Percentiles rank a stretch among this genome's conserved stretches.
phyloP scores from a whole-genome alignment of 306 rosid genomes.

The Inga leiocalycina region DNA sequence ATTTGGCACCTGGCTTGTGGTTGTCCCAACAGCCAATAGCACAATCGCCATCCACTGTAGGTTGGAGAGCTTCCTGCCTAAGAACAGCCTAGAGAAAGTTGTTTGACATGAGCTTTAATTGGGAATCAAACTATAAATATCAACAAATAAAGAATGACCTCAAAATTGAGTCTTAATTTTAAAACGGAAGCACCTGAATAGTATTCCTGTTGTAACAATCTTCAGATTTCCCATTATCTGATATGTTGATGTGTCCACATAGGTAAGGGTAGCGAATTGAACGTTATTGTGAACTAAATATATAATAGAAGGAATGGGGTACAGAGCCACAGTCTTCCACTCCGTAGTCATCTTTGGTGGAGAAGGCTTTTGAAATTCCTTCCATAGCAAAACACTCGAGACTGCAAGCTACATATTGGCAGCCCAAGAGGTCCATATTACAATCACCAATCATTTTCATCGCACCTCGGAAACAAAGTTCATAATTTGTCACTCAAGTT shows the following conservation, averaged over 20 bases:
- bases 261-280: conserved; percentile 88
- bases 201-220: conserved; percentile 86
- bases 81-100: conserved; percentile 59
- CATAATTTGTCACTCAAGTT: conserved; percentile 15
- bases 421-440: background rate
- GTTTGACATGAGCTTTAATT: conserved; percentile 23
- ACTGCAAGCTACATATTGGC: conserved; percentile 62
- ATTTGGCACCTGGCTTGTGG: conserved; percentile 84
- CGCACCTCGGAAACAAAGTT: conserved; percentile 1
- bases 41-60: conserved; percentile 90
- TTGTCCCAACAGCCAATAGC: conserved; percentile 90
- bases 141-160: background rate
- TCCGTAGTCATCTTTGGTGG: conserved; percentile 83
- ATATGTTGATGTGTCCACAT: conserved; percentile 92
- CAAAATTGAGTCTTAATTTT: conserved; percentile 1
- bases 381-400: conserved; percentile 83
- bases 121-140: conserved; percentile 22
- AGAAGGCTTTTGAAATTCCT: conserved; percentile 61
- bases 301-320: conserved; percentile 83
- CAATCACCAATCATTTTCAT: conserved; percentile 11
- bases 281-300: conserved; percentile 84
- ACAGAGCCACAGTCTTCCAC: conserved; percentile 72
- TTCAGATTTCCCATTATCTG: conserved; percentile 98
- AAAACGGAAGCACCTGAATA: conserved; percentile 69
- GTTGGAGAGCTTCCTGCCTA: conserved; percentile 80